Conservation (phyloP, 495 filamentous ascomycete genomes). For the Trichoderma erinaceum region DNA sequence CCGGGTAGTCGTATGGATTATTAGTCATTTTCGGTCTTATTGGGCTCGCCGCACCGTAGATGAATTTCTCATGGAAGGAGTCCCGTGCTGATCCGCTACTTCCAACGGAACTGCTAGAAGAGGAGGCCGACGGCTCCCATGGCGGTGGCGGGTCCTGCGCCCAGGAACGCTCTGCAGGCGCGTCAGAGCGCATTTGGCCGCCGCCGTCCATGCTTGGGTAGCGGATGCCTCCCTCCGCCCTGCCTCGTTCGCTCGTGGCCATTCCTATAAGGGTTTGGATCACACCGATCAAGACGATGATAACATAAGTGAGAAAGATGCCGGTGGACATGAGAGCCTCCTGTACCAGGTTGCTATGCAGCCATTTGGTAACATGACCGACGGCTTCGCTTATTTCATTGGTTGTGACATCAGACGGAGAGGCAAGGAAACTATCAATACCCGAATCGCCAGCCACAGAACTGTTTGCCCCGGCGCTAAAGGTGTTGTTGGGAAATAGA, state of each 20-base stretch:
- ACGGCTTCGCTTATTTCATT: constrained; percentile 79
- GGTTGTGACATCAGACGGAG: constrained; percentile 58
- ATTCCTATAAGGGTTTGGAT: constrained; percentile 54
- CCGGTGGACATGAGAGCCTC: constrained; percentile 71
- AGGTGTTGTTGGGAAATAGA: constrained; percentile 67
- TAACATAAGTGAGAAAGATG: constrained; percentile 66
- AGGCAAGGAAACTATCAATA: constrained; percentile 67
- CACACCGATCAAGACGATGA: constrained; percentile 69
- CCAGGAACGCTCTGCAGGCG: neutral
- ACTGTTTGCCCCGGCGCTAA: constrained; percentile 69
- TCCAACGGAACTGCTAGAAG: neutral
- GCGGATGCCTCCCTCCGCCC: constrained; percentile 42
- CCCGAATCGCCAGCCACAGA: constrained; percentile 52
- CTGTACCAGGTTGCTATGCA: constrained; percentile 57
- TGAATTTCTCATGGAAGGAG: neutral
- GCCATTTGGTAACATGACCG: constrained; percentile 52
- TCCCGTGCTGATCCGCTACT: neutral
- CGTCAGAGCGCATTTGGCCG: neutral
- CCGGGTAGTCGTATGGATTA: neutral
- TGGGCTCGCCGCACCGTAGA: constrained; percentile 1
- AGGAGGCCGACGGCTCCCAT: neutral
- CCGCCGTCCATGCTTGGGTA: constrained; percentile 18
- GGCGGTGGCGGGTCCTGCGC: neutral
- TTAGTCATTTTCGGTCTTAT: neutral
- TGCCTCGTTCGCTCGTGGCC: constrained; percentile 43